Evolutionary conservation across 768 basidiomycete species (phyloP).

Genomic region (Cytidiella melzeri): DNA sequence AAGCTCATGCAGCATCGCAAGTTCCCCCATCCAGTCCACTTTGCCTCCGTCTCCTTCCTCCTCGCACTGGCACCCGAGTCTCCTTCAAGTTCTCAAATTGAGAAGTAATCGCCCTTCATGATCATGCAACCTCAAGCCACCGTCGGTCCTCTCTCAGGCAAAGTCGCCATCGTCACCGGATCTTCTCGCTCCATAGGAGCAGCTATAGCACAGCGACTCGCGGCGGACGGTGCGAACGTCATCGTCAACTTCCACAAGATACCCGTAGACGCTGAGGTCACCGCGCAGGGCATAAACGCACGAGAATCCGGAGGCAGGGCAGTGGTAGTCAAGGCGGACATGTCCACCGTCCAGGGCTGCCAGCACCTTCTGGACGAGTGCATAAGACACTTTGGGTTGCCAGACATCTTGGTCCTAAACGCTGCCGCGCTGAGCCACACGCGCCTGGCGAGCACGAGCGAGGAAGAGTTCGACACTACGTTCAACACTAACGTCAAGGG

Average conservation of each 20-base stretch:
- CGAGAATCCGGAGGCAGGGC: conserved; percentile 28
- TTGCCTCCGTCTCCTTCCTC: not conserved
- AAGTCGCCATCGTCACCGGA: conserved; percentile 44
- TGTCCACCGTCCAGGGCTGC: conserved; percentile 41
- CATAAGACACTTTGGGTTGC: conserved; percentile 39
- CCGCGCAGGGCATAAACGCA: conserved; percentile 40
- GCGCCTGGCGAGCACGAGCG: conserved; percentile 43
- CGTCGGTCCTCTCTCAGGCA: conserved; percentile 18
- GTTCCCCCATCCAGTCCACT: not conserved
- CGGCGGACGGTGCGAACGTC: conserved; percentile 49
- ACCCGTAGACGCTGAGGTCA: conserved; percentile 35
- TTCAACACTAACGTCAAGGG: conserved; percentile 54
- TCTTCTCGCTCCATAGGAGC: conserved; percentile 58
- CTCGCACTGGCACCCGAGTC: no score
- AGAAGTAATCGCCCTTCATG: no score
- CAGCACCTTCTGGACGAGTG: conserved; percentile 42
- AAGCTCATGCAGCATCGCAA: no score
- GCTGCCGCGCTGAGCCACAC: conserved; percentile 52
- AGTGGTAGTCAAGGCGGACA: conserved; percentile 47
- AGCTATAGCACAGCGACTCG: conserved; percentile 46
- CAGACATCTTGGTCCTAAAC: conserved; percentile 57
- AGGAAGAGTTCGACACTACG: conserved; percentile 45
- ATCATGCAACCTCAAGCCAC: conserved; percentile 7
- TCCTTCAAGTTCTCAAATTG: no score
- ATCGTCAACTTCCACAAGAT: conserved; percentile 50